Percentiles rank a stretch among this genome's conserved stretches.
Evolutionary conservation across 2,329 filamentous ascomycete species (phyloP).

Genomic region (Fusarium longipes): DNA sequence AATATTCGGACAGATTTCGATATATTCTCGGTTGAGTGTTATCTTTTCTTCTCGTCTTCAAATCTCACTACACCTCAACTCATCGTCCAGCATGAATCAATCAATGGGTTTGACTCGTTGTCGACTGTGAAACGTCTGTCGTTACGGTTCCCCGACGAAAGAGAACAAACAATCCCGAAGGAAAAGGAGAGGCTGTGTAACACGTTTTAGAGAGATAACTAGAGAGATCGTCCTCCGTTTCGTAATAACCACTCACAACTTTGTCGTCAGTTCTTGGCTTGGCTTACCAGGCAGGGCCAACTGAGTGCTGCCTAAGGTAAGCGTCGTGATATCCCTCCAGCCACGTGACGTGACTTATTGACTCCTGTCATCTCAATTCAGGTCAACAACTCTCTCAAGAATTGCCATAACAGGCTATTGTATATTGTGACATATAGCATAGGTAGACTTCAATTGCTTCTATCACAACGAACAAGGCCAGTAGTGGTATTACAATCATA

Average conservation of each 20-base stretch:
- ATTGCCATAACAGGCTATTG: background rate
- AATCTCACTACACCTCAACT: constrained; percentile 34
- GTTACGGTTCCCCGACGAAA: constrained; percentile 18
- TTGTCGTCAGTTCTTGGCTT: constrained; percentile 39
- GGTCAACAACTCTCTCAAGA: constrained; percentile 5
- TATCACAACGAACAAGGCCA: background rate
- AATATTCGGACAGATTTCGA: background rate
- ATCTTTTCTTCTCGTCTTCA: background rate
- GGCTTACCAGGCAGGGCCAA: constrained; percentile 30
- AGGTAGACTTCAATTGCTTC: background rate
- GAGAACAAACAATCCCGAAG: background rate
- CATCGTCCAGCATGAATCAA: constrained; percentile 11
- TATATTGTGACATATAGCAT: background rate
- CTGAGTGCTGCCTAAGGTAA: constrained; percentile 46
- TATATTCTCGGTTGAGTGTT: background rate
- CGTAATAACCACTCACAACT: constrained; percentile 19
- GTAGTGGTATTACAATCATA: background rate
- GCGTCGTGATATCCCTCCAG: constrained; percentile 34
- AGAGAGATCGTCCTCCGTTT: constrained; percentile 16
- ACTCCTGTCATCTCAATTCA: background rate
- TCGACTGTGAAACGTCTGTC: constrained; percentile 28
- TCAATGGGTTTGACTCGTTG: constrained; percentile 9
- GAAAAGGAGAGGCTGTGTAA: background rate
- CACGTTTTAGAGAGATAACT: constrained; percentile 12
- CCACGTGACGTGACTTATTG: constrained; percentile 34